Evolutionary conservation across 345 rosid species (phyloP).

Genomic region (Eucalyptus melliodora): DNA sequence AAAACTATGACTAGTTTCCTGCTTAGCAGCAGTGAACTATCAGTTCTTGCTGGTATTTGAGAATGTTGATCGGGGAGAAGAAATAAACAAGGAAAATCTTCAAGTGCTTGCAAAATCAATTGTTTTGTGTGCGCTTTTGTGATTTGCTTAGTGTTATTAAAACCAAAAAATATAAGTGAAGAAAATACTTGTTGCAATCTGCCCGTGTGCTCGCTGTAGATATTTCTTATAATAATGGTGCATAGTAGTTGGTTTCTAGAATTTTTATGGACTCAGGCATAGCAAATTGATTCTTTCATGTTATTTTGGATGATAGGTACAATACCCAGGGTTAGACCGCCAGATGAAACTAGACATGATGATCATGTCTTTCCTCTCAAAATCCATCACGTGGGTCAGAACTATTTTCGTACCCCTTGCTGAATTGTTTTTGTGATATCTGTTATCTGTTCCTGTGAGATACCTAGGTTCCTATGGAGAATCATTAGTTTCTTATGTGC

Average conservation of each 20-base stretch:
- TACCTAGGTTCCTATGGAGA: not conserved
- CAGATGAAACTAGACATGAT: conserved; percentile 66
- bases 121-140: not conserved
- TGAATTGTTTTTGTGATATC: not conserved
- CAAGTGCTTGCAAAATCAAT: not conserved
- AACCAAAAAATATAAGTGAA: not conserved
- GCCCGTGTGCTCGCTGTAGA: not conserved
- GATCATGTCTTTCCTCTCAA: conserved; percentile 73
- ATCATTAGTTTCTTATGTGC: not conserved
- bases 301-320: conserved; percentile 39
- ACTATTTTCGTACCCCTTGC: not conserved
- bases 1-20: not conserved
- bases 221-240: not conserved
- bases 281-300: not conserved
- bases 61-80: not conserved
- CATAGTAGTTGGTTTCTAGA: not conserved
- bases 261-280: not conserved
- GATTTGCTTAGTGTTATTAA: not conserved
- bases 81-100: not conserved
- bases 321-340: conserved; percentile 67
- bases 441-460: not conserved
- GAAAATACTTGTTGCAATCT: not conserved
- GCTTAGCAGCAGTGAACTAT: not conserved
- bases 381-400: conserved; percentile 45
- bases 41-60: not conserved